Evolutionary conservation across 768 basidiomycete genomes (phyloP), one percentile per base, ranked within the genome.

Genomic region (Termitomyces sp.): DNA sequence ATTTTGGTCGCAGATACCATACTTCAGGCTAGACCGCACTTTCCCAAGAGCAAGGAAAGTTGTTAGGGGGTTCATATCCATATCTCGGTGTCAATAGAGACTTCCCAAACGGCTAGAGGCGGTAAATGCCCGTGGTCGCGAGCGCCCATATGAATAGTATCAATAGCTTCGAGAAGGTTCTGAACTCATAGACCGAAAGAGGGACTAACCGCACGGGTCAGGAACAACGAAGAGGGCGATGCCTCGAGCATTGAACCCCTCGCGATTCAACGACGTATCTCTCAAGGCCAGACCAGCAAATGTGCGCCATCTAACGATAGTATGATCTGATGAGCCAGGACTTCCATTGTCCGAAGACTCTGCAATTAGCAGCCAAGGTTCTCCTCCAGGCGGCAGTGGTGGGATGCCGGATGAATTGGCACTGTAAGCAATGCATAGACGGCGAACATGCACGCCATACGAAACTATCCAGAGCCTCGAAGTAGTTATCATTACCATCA

Each of bases 321-420:
- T 11, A 9, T 5, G n/a, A 6, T 24, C 17, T 8, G n/a, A 11
- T 12, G 34, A 15, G 21, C 17, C 42, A 26, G 17, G 9, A 60
- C 74, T 28, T 61, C 84, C 87, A 90, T 82, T 87, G 6, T n/a
- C 7, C 85, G 56, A 87, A 87, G 5, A 85, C 84, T 24, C 85
- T 73, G 54, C 78, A 78, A 51, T 77, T 81, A 2, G 82, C 80
- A 0, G 83, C 76, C 19, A 81, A 71, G 48, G 77, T 78, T 2
- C 83, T 82, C 85, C 88, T 45, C 6, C 3, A 14, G n/a, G 45
- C n/a, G 45, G 28, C 19, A 28, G 6, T 24, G 2, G 35, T 40
- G 11, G 40, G n/a, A 32, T 21, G 26, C 2, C 17, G 6, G 26
- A 37, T 24, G 28, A 26, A 30, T 19, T 2, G 0, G 62, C 81